Percentiles rank a stretch among this genome's conserved stretches.
phyloP scores from a whole-genome alignment of 192 early-diverging fungal species.

The Kappamyces sp. region DNA sequence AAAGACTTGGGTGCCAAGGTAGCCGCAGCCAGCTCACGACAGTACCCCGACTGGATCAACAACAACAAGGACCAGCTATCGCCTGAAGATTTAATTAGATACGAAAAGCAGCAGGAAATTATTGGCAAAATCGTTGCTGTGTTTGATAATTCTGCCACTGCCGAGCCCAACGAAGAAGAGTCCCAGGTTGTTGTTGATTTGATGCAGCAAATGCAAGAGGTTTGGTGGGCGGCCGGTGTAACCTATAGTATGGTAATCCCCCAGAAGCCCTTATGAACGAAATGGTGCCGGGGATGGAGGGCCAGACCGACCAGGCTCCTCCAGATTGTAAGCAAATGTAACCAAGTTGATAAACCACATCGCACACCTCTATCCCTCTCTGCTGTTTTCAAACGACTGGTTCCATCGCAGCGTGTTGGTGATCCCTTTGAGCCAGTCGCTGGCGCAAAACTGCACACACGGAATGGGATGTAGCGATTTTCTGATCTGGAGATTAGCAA shows the following conservation, averaged over 20 bases:
- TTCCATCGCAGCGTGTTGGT: conserved; percentile 86
- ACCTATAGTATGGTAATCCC: conserved; percentile 91
- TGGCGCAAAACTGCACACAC: conserved; percentile 62
- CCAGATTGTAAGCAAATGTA: conserved; percentile 16
- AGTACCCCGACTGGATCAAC: conserved; percentile 88
- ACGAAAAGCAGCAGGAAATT: conserved; percentile 69
- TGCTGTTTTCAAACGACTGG: conserved; percentile 53
- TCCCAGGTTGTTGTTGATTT: conserved; percentile 73
- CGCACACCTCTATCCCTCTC: too few relatives aligned
- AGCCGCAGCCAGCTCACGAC: conserved; percentile 5
- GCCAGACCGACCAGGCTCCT: conserved; percentile 50
- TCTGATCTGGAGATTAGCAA: conserved; percentile 30
- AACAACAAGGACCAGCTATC: conserved; percentile 69
- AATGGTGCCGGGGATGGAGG: conserved; percentile 81
- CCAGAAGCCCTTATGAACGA: conserved; percentile 84
- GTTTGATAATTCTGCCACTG: conserved; percentile 64
- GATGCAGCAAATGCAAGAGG: conserved; percentile 75
- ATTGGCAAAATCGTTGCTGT: conserved; percentile 74
- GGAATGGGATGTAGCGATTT: conserved; percentile 72
- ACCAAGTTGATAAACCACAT: background rate
- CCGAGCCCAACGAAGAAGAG: conserved; percentile 61
- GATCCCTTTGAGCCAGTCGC: conserved; percentile 77
- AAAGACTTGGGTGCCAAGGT: conserved; percentile 79
- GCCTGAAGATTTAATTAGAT: conserved; percentile 65
- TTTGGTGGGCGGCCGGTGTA: conserved; percentile 64